These are phyloP conservation scores for Phytophthora palmivora DNA, from an alignment of 352 stramenopile species.

Conservation along the genomic window DNA sequence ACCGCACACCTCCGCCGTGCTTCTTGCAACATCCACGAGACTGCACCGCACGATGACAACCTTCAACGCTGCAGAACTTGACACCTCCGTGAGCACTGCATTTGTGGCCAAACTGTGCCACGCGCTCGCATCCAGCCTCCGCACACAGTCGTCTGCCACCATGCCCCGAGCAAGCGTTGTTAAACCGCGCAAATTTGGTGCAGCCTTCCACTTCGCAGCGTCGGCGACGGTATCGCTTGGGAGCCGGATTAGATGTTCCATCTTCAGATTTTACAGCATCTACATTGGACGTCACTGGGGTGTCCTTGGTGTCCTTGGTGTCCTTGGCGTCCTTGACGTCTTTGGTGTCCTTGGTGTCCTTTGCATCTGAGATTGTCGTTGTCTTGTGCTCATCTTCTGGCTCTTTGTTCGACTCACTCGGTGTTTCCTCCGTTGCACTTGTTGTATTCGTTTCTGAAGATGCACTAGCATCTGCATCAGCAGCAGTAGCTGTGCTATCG, in stretches of 20 bases:
- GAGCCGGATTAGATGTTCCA: conserved; percentile 1
- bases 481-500: not conserved
- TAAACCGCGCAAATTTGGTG: conserved; percentile 83
- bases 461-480: conserved; percentile 1
- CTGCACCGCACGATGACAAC: conserved; percentile 78
- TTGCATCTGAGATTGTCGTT: not conserved
- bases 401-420: conserved; percentile 6
- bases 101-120: conserved; percentile 84
- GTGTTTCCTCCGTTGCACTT: conserved; percentile 4
- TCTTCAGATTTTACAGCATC: conserved; percentile 9
- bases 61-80: conserved; percentile 77
- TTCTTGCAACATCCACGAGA: conserved; percentile 89
- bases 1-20: conserved; percentile 86
- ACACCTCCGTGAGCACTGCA: conserved; percentile 82
- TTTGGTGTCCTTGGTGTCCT: conserved; percentile 5
- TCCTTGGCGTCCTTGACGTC: conserved; percentile 11
- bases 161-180: conserved; percentile 78
- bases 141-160: conserved; percentile 77
- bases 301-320: no score
- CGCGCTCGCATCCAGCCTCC: conserved; percentile 67
- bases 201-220: conserved; percentile 72
- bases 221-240: conserved; percentile 70
- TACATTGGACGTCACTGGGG: not conserved
- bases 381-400: conserved; percentile 3
- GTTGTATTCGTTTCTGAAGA: conserved; percentile 2